phyloP scores from a whole-genome alignment of 108 stramenopile genomes.

The Bacterosira constricta region DNA sequence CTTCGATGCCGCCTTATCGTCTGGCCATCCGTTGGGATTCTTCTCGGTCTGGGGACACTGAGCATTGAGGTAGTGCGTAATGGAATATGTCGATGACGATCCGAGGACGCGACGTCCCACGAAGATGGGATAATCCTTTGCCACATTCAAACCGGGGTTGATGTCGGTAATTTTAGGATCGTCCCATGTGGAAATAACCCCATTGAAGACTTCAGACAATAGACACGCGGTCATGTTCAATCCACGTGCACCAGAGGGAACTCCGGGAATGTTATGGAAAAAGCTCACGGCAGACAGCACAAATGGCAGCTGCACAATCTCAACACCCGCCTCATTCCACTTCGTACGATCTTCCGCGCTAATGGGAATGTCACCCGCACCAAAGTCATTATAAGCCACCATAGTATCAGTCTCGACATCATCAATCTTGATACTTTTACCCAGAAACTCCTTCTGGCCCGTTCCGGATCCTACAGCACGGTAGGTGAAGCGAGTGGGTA shows the following conservation, averaged over 20 bases:
- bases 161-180: conserved; percentile 56
- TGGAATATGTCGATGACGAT: conserved; percentile 67
- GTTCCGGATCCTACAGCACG: conserved; percentile 86
- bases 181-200: conserved; percentile 77
- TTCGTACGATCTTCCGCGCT: conserved; percentile 31
- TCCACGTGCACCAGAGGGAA: conserved; percentile 42
- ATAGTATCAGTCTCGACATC: conserved; percentile 21
- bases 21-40: conserved; percentile 73
- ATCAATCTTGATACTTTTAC: conserved; percentile 46
- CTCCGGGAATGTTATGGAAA: conserved; percentile 76
- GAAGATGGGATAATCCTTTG: conserved; percentile 48
- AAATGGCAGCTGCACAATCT: conserved; percentile 80
- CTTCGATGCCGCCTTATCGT: conserved; percentile 36
- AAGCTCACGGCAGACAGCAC: conserved; percentile 73
- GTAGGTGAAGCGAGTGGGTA: conserved; percentile 77
- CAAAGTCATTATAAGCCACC: conserved; percentile 64
- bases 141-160: conserved; percentile 25
- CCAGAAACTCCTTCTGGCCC: conserved; percentile 78
- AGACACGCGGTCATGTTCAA: conserved; percentile 75
- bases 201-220: conserved; percentile 74
- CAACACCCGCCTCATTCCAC: conserved; percentile 32
- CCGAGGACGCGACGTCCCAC: conserved; percentile 78
- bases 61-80: conserved; percentile 53
- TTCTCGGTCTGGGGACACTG: conserved; percentile 31
- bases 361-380: conserved; percentile 84